These are phyloP conservation scores for Ligustrum vulgare DNA, from an alignment of 257 asterid species.

Conservation along the genomic window DNA sequence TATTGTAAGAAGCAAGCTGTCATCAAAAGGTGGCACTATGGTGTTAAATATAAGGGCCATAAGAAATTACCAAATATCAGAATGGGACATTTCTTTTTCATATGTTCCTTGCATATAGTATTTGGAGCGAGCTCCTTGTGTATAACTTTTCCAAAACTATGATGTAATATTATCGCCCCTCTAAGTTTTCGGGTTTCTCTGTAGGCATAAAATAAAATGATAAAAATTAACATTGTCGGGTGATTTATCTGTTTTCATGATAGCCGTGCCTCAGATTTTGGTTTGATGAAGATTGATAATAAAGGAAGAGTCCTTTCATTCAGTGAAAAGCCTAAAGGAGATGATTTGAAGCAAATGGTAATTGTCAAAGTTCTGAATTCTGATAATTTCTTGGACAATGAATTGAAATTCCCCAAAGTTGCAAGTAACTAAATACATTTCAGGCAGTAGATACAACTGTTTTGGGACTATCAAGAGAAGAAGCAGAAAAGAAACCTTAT, in stretches of 20 bases:
- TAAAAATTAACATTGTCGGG: constrained; percentile 14
- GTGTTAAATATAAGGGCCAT: neutral
- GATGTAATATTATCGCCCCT: neutral
- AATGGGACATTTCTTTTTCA: neutral
- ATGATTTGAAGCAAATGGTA: constrained; percentile 88
- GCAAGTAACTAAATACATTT: constrained; percentile 23
- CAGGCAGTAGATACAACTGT: constrained; percentile 96
- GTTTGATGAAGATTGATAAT: constrained; percentile 86
- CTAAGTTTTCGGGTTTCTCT: neutral
- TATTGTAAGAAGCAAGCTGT: neutral
- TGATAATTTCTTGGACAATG: neutral
- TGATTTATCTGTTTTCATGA: constrained; percentile 40
- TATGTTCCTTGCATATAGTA: neutral
- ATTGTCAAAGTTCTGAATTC: constrained; percentile 17
- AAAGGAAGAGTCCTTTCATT: constrained; percentile 73
- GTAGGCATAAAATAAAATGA: constrained; percentile 15
- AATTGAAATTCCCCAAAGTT: neutral
- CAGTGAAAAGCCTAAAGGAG: constrained; percentile 86
- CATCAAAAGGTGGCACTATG: neutral
- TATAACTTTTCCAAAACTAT: neutral
- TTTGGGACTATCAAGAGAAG: constrained; percentile 77
- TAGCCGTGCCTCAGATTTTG: constrained; percentile 97
- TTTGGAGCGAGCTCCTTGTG: neutral
- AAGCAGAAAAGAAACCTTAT: constrained; percentile 86
- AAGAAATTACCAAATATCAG: neutral